These are phyloP conservation scores for Mycena rebaudengoi DNA, from an alignment of 768 basidiomycete species.

Conservation along the genomic window DNA sequence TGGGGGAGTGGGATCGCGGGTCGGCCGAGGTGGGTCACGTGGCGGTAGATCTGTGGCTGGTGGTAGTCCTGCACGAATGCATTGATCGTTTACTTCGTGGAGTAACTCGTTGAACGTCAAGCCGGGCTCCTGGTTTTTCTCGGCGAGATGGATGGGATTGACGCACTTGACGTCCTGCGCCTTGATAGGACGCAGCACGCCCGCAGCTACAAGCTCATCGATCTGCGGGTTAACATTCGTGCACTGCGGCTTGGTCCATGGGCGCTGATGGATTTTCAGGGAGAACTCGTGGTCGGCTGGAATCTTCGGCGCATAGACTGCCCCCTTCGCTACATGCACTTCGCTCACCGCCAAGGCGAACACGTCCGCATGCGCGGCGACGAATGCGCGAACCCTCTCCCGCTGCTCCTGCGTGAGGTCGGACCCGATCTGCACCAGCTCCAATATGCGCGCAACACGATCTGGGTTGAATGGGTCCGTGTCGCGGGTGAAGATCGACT, in stretches of 20 bases:
- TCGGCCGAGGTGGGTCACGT: background rate
- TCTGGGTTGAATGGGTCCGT: background rate
- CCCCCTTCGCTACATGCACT: conserved; percentile 39
- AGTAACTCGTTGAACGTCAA: conserved; percentile 39
- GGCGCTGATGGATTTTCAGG: conserved; percentile 39
- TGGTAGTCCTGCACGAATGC: conserved; percentile 32
- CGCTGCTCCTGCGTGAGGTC: conserved; percentile 39
- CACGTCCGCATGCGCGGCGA: conserved; percentile 45
- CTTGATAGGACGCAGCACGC: conserved; percentile 37
- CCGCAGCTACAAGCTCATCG: conserved; percentile 43
- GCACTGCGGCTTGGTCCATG: conserved; percentile 39
- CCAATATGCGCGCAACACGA: background rate
- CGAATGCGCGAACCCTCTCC: conserved; percentile 27
- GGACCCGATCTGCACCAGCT: conserved; percentile 17
- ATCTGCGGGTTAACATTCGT: conserved; percentile 38
- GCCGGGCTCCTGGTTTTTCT: conserved; percentile 38
- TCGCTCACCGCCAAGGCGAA: conserved; percentile 50
- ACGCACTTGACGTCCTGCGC: conserved; percentile 44
- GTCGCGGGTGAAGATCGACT: background rate
- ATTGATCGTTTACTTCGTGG: conserved; percentile 43
- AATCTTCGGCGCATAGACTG: conserved; percentile 43
- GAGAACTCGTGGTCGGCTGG: conserved; percentile 22
- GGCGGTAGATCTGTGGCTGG: conserved; percentile 31
- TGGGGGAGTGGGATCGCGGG: background rate
- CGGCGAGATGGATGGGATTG: conserved; percentile 40